phyloP scores from a whole-genome alignment of 192 early-diverging fungal genomes.

The Podila epicladia region DNA sequence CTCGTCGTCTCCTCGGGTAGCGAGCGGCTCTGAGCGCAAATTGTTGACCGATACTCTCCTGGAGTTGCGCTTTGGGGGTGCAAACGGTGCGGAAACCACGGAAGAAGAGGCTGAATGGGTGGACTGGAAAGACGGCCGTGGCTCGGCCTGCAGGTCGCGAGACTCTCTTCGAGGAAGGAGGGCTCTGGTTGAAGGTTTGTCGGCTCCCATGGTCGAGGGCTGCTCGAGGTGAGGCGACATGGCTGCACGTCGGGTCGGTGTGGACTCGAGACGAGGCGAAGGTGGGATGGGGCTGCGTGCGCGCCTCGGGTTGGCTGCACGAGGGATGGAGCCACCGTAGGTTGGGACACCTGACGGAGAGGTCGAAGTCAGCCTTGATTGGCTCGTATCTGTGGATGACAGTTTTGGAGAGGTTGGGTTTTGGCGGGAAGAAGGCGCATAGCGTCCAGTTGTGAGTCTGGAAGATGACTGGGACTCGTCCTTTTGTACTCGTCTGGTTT shows the following conservation, averaged over 20 bases:
- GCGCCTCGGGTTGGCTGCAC: constrained; percentile 5
- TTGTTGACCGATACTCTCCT: background rate
- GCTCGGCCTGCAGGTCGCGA: background rate
- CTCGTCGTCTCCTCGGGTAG: background rate
- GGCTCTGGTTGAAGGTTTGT: too few relatives aligned
- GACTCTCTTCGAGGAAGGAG: background rate
- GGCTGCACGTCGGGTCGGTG: background rate
- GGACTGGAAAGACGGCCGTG: background rate
- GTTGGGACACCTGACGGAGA: background rate
- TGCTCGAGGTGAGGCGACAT: too few relatives aligned
- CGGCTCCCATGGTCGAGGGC: too few relatives aligned
- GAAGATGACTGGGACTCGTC: background rate
- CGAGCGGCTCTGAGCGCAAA: background rate
- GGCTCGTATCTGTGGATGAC: background rate
- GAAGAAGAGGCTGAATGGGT: background rate
- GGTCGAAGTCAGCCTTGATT: background rate
- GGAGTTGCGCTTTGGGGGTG: background rate
- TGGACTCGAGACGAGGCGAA: constrained; percentile 30
- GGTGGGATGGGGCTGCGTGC: constrained; percentile 12
- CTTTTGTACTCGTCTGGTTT: background rate
- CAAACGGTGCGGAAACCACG: background rate
- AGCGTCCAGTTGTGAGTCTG: too few relatives aligned
- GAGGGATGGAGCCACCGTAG: constrained; percentile 4
- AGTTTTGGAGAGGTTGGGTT: background rate
- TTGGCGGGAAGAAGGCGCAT: background rate